Percentiles rank a stretch among this genome's conserved stretches.
These are phyloP conservation scores for Casuarina glauca DNA, from an alignment of 306 rosid genomes.

Conservation along the genomic window DNA sequence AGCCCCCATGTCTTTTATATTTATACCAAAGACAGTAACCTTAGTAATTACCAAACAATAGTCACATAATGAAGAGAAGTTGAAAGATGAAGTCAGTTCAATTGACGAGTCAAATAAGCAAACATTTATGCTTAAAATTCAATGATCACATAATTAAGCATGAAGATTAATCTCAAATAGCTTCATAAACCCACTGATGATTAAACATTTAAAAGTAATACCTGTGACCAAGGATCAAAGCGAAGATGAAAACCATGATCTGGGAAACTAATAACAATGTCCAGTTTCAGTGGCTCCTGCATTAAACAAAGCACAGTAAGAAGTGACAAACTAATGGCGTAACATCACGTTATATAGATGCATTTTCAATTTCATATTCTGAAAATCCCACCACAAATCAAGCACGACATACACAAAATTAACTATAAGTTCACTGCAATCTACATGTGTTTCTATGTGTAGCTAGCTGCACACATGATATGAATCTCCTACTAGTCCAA, in stretches of 20 bases:
- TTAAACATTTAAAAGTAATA: constrained; percentile 15
- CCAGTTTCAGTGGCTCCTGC: constrained; percentile 91
- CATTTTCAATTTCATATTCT: background rate
- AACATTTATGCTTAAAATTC: too few relatives aligned
- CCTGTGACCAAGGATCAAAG: constrained; percentile 99
- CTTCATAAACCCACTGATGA: background rate
- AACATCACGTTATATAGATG: background rate
- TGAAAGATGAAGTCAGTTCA: too few relatives aligned
- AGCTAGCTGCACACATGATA: constrained; percentile 4
- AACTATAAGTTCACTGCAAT: constrained; percentile 15
- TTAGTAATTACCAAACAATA: too few relatives aligned
- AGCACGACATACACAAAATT: background rate
- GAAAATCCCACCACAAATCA: background rate
- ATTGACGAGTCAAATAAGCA: too few relatives aligned
- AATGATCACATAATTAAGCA: background rate
- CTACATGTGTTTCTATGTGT: constrained; percentile 2
- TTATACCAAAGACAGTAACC: background rate
- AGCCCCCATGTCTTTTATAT: background rate
- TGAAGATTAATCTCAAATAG: background rate
- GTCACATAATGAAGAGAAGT: too few relatives aligned
- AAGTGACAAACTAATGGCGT: background rate
- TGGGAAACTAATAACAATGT: constrained; percentile 91
- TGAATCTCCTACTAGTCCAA: constrained; percentile 19
- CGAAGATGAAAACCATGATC: constrained; percentile 99
- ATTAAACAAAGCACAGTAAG: constrained; percentile 1